Conservation (phyloP, 306 rosid species). For the Gillenia trifoliata region DNA sequence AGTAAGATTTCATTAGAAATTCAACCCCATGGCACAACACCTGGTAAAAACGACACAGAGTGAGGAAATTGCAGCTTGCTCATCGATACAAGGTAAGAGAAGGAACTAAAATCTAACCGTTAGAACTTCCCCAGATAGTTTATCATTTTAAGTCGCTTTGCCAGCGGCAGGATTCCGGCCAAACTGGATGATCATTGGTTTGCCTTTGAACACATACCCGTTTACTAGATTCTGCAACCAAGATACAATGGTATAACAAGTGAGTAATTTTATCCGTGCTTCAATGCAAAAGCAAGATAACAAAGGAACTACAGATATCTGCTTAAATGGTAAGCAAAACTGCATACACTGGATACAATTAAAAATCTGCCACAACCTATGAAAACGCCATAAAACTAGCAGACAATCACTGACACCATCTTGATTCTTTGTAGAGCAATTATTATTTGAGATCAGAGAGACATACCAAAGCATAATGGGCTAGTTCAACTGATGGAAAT, state of each 20-base stretch:
- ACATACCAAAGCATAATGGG: slow-evolving; percentile 77
- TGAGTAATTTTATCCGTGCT: neutral
- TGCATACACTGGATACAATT: neutral
- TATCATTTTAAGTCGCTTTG: slow-evolving; percentile 33
- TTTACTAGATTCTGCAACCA: slow-evolving; percentile 69
- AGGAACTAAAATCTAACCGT: neutral
- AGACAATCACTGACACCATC: neutral
- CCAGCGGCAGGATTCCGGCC: slow-evolving; percentile 71
- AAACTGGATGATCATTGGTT: slow-evolving; percentile 91
- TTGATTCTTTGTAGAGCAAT: neutral
- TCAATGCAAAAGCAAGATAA: slow-evolving; percentile 4
- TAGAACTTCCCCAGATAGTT: neutral
- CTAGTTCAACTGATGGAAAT: slow-evolving; percentile 77
- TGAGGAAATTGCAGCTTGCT: neutral
- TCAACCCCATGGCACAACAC: neutral
- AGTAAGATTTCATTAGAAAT: too few species aligned
- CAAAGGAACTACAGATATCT: neutral
- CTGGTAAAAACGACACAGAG: neutral
- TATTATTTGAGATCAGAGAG: neutral
- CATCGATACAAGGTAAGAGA: neutral
- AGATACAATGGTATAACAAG: slow-evolving; percentile 12
- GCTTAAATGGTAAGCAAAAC: neutral
- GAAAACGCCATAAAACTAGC: neutral
- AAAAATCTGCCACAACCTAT: too few species aligned
- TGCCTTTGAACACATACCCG: slow-evolving; percentile 79